phyloP scores from a whole-genome alignment of 306 rosid genomes.

The Lathyrus oleraceus region DNA sequence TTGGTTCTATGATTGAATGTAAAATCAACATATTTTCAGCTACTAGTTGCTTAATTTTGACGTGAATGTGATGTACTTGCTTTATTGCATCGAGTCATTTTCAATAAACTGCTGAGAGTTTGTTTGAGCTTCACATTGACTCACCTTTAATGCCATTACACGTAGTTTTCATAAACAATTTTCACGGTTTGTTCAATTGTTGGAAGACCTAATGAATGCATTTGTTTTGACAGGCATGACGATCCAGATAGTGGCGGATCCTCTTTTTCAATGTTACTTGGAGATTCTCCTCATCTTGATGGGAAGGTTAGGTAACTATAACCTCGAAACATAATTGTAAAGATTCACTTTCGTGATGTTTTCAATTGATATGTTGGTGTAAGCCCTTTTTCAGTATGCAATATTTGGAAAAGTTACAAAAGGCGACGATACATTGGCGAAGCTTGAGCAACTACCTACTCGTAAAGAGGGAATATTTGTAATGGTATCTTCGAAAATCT shows the following conservation, averaged over 20 bases:
- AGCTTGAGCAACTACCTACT: conserved; percentile 88
- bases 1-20: background rate
- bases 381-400: conserved; percentile 65
- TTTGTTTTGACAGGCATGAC: conserved; percentile 49
- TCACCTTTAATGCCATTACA: background rate
- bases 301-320: conserved; percentile 52
- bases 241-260: conserved; percentile 84
- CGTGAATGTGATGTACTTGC: background rate
- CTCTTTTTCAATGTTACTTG: conserved; percentile 88
- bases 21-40: conserved; percentile 7
- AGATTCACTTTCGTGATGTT: conserved; percentile 31
- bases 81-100: background rate
- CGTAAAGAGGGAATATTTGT: conserved; percentile 86
- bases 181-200: conserved; percentile 17
- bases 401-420: conserved; percentile 92
- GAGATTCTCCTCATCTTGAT: conserved; percentile 94
- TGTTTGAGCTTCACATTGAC: background rate
- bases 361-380: conserved; percentile 38
- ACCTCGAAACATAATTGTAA: conserved; percentile 26
- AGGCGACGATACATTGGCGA: conserved; percentile 78
- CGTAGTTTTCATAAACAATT: background rate
- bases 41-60: conserved; percentile 24
- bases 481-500: conserved; percentile 59
- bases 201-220: background rate
- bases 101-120: background rate